A percentile compares a stretch with the other conserved stretches of the same genome.
These are phyloP conservation scores for Rhododendron ovatum DNA, from an alignment of 148 eudicot species.

Conservation along the genomic window DNA sequence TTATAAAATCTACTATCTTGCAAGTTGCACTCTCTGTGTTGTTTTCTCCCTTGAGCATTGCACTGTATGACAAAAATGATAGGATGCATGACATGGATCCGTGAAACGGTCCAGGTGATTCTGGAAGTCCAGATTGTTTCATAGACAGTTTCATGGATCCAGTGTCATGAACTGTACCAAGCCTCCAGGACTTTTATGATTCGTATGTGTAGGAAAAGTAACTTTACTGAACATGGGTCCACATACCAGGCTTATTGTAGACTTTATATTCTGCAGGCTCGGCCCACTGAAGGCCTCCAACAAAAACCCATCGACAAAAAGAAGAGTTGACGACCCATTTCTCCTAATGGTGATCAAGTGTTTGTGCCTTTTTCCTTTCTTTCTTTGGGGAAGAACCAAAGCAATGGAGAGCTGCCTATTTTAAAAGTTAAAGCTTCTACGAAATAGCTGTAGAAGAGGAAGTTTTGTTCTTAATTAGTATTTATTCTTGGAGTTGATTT, in stretches of 20 bases:
- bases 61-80: neutral
- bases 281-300: neutral
- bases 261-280: neutral
- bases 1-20: neutral
- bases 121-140: too few species aligned
- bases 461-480: neutral
- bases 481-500: neutral
- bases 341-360: neutral
- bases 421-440: neutral
- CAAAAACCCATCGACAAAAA: neutral
- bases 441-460: neutral
- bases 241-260: neutral
- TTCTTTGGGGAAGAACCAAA: neutral
- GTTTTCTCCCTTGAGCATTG: neutral
- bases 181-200: neutral
- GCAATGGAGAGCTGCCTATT: neutral
- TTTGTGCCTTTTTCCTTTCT: neutral
- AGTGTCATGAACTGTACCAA: too few species aligned
- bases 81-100: too few species aligned
- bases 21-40: neutral
- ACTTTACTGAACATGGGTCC: neutral
- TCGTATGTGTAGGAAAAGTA: neutral
- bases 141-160: too few species aligned
- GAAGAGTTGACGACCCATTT: neutral
- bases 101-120: too few species aligned